Percentiles rank a stretch among this genome's conserved stretches.
Evolutionary conservation across 139 green algal species (phyloP).

Genomic region (Chlorella sp.): DNA sequence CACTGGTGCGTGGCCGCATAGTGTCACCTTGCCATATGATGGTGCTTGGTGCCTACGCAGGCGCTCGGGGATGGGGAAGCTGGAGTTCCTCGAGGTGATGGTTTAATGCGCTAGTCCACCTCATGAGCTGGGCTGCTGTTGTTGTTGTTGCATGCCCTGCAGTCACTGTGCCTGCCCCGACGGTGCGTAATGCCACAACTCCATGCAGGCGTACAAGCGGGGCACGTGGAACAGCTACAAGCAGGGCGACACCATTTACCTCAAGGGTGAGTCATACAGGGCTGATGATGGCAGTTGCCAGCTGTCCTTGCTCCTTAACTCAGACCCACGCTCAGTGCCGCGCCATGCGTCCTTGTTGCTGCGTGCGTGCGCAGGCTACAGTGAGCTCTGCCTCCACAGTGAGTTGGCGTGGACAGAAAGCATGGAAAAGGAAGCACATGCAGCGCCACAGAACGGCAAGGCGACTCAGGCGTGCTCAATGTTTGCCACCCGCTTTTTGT

Average conservation of each 20-base stretch:
- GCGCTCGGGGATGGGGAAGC: neutral
- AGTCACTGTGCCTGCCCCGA: no score
- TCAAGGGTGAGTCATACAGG: neutral
- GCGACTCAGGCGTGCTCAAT: neutral
- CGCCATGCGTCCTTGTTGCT: neutral
- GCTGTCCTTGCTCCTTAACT: no score
- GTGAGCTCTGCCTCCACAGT: neutral
- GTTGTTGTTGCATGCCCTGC: no score
- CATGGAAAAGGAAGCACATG: neutral
- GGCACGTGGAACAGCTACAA: neutral
- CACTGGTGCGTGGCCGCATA: no score
- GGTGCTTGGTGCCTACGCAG: no score
- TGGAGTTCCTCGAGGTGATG: neutral
- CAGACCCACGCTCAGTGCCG: neutral
- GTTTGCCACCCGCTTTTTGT: neutral
- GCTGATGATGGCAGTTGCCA: no score
- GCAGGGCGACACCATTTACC: neutral
- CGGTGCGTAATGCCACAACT: no score
- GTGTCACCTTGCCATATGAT: no score
- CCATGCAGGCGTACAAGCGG: no score
- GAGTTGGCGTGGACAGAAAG: neutral
- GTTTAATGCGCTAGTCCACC: no score
- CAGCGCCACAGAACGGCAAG: neutral
- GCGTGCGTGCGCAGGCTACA: neutral
- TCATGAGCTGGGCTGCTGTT: no score